Percentiles rank a stretch among this genome's conserved stretches.
Conservation (phyloP, 257 asterid genomes). For the Salvia miltiorrhiza region DNA sequence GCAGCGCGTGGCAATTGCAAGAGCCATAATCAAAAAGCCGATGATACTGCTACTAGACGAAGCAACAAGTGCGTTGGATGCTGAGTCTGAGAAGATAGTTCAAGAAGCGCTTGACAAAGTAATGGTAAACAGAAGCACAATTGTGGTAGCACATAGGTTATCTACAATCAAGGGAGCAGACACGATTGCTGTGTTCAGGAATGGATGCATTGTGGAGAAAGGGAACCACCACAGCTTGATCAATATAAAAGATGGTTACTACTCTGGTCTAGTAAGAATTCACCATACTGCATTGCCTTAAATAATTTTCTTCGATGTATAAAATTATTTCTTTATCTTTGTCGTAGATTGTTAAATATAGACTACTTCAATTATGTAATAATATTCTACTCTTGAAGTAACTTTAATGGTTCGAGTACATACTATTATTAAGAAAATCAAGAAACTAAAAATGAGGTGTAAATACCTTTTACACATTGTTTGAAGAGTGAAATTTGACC, state of each 20-base stretch:
- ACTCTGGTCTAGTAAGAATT: conserved; percentile 52
- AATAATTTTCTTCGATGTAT: neutral
- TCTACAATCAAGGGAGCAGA: conserved; percentile 72
- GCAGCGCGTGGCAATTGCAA: conserved; percentile 74
- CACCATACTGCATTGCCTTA: conserved; percentile 34
- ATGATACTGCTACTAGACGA: conserved; percentile 56
- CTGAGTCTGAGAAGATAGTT: conserved; percentile 63
- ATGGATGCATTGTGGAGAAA: conserved; percentile 58
- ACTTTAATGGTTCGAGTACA: too few species aligned
- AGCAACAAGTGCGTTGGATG: conserved; percentile 67
- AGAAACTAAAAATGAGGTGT: too few species aligned
- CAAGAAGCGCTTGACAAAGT: conserved; percentile 68
- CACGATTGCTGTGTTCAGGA: conserved; percentile 51
- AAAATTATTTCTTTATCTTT: too few species aligned
- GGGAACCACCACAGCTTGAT: conserved; percentile 53
- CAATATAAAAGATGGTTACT: conserved; percentile 47
- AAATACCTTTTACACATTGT: too few species aligned
- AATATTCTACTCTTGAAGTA: too few species aligned
- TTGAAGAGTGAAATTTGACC: too few species aligned
- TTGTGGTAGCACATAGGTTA: conserved; percentile 68
- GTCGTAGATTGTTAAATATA: too few species aligned
- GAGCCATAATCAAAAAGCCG: conserved; percentile 62
- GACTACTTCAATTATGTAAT: too few species aligned
- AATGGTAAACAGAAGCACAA: conserved; percentile 52
- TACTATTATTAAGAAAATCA: too few species aligned